Percentiles rank a stretch among this genome's conserved stretches.
Conservation (phyloP, 495 filamentous ascomycete species). For the Podospora tetraspora region DNA sequence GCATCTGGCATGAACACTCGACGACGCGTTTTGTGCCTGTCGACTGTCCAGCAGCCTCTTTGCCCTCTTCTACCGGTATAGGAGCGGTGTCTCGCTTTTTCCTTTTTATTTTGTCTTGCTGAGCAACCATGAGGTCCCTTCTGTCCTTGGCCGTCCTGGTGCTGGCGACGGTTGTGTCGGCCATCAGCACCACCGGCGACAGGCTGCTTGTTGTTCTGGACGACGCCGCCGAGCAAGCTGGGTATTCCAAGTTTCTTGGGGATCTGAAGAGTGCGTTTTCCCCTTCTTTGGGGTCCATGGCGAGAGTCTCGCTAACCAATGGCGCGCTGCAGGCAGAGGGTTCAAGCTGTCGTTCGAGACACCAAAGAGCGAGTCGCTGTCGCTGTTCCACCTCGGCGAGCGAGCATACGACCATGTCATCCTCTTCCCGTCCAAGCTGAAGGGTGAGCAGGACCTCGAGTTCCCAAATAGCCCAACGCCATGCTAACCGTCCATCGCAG, state of each 20-base stretch:
- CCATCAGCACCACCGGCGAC: slow-evolving; percentile 72
- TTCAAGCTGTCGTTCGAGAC: slow-evolving; percentile 76
- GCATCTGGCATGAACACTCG: slow-evolving; percentile 19
- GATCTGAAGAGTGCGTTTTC: slow-evolving; percentile 67
- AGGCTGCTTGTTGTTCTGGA: slow-evolving; percentile 84
- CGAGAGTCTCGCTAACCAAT: slow-evolving; percentile 19
- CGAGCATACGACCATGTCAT: slow-evolving; percentile 85
- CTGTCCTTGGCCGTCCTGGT: slow-evolving; percentile 61
- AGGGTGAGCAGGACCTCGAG: slow-evolving; percentile 52
- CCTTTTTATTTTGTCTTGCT: slow-evolving; percentile 22
- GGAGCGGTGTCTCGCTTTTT: not conserved
- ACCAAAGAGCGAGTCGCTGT: slow-evolving; percentile 76
- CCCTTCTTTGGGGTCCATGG: not conserved
- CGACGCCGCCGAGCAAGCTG: slow-evolving; percentile 68
- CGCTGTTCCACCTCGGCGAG: slow-evolving; percentile 82
- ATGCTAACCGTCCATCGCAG: slow-evolving; percentile 42
- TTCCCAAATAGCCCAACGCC: not conserved
- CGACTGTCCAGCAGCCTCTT: not conserved
- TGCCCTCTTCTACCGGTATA: slow-evolving; percentile 1
- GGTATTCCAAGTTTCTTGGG: slow-evolving; percentile 74
- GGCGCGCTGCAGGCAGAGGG: slow-evolving; percentile 59
- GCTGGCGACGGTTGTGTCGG: slow-evolving; percentile 61
- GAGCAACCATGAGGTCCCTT: slow-evolving; percentile 63
- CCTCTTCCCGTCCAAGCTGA: slow-evolving; percentile 79
- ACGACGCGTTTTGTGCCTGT: slow-evolving; percentile 11